Evolutionary conservation across 495 filamentous ascomycete genomes (phyloP).

Genomic region (Astrothelium macrocarpum): DNA sequence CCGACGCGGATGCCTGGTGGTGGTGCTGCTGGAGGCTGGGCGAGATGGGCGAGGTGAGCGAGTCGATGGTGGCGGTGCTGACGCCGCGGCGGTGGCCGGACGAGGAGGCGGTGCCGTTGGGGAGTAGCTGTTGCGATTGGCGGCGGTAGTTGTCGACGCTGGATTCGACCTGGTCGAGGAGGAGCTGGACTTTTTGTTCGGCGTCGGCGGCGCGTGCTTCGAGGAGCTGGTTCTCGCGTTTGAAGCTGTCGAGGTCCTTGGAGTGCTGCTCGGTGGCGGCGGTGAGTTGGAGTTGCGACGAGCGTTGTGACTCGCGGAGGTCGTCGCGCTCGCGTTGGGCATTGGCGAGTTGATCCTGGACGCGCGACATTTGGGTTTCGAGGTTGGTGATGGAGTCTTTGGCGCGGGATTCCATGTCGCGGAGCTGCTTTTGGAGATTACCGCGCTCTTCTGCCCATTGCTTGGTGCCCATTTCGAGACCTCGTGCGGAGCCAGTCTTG

Average conservation of each 20-base stretch:
- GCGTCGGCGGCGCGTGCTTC: constrained; percentile 79
- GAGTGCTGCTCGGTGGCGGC: constrained; percentile 46
- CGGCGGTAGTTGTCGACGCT: constrained; percentile 93
- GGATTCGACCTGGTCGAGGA: constrained; percentile 86
- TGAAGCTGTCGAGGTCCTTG: constrained; percentile 67
- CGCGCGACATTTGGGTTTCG: constrained; percentile 56
- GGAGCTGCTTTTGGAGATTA: constrained; percentile 54
- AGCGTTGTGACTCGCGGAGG: constrained; percentile 45
- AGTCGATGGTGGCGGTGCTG: constrained; percentile 33
- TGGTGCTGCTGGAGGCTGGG: constrained; percentile 28
- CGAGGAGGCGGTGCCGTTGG: constrained; percentile 11
- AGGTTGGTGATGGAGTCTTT: constrained; percentile 53
- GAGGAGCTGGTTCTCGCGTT: constrained; percentile 66
- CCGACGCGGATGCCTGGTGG: constrained; percentile 36
- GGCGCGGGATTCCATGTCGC: constrained; percentile 55
- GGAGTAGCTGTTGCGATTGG: constrained; percentile 45
- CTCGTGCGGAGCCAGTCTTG: constrained; percentile 30
- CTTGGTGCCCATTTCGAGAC: constrained; percentile 36
- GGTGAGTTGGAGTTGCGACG: constrained; percentile 49
- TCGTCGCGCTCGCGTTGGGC: constrained; percentile 60
- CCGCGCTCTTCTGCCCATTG: constrained; percentile 74
- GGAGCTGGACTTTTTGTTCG: constrained; percentile 82
- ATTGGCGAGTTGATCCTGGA: constrained; percentile 56
- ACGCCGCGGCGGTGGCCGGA: constrained; percentile 27
- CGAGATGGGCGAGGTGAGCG: background rate